Conservation (phyloP, 169 alveolate species). For the Eimeria necatrix region DNA sequence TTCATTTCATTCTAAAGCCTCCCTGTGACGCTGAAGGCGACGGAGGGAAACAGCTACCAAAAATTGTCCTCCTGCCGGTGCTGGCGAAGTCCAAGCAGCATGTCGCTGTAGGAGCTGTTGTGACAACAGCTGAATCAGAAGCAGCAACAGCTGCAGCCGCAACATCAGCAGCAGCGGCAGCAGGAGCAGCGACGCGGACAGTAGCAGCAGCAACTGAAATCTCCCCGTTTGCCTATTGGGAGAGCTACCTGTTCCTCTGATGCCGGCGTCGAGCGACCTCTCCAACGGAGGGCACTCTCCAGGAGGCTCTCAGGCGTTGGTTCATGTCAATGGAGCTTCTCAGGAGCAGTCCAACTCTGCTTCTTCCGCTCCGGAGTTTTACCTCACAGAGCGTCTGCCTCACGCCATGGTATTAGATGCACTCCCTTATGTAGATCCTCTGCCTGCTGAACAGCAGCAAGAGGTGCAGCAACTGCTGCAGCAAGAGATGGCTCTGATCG, state of each 20-base stretch:
- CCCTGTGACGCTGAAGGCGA: too few species aligned
- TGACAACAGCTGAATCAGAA: not conserved
- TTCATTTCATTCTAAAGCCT: too few species aligned
- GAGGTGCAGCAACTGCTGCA: constrained; percentile 56
- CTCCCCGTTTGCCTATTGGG: not conserved
- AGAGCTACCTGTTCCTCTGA: not conserved
- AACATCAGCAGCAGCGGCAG: constrained; percentile 38
- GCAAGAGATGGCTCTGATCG: constrained; percentile 50
- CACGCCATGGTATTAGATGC: constrained; percentile 44
- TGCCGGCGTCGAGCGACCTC: constrained; percentile 9
- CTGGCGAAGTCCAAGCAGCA: too few species aligned
- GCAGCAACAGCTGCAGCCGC: constrained; percentile 20
- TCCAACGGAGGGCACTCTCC: constrained; percentile 27
- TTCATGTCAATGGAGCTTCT: not conserved
- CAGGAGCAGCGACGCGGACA: not conserved
- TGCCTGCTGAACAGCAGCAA: constrained; percentile 66
- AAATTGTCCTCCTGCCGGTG: too few species aligned
- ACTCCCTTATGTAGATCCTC: constrained; percentile 49
- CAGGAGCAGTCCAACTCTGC: not conserved
- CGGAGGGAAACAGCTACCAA: too few species aligned
- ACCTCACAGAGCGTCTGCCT: constrained; percentile 33
- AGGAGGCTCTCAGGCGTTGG: not conserved
- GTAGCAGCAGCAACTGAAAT: not conserved
- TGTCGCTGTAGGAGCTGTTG: not conserved
- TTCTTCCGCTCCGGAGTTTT: not conserved